Evolutionary conservation across 2,329 filamentous ascomycete genomes (phyloP), one percentile per base, ranked within the genome.

Genomic region (Cylindrodendrum hubeiense): DNA sequence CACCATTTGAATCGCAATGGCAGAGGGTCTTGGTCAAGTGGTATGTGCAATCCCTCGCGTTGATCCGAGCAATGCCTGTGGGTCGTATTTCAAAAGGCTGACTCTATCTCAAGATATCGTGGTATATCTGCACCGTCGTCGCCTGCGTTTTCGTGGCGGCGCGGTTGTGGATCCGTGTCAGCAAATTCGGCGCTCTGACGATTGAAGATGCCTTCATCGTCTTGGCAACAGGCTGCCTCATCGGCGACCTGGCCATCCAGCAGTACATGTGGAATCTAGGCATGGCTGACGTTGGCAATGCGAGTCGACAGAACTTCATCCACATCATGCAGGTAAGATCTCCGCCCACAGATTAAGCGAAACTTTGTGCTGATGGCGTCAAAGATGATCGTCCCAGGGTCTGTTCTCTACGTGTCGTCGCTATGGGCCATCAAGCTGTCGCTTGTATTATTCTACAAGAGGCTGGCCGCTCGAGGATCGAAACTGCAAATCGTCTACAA

Each of bases 351-450:
- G 2, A 10, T 13, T 24, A 0, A 17, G 4, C 10, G 1, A 15
- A 8, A 12, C 10, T 50, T 33, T 33, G 15, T 13, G 22, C 49
- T 65, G 43, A 66, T 3, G 13, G n/a, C 17, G 6, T 19, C 10
- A 12, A 63, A 79, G 75, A 80, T 81, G 76, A 81, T 81, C 30
- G 72, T 81, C 1, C 80, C 80, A 1, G 80, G 80, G 15, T 81
- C 80, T 2, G 74, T 78, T 2, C 75, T 82, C 3, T 82, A 82
- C 49, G 78, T 82, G 0, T 70, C 79, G 3, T 81, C 80, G 3
- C 62, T 82, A 5, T 82, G 80, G 80, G 71, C 78, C 13, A 78
- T 82, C 70, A 82, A 82, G 51, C 71, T 81, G 6, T 79, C 80
- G 5, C 70, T 82, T 4, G 79, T 82, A 8, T 46, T 82, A 2